Base-by-base conservation (phyloP, 129 eudicot species). In the Kitagawia praeruptora region DNA sequence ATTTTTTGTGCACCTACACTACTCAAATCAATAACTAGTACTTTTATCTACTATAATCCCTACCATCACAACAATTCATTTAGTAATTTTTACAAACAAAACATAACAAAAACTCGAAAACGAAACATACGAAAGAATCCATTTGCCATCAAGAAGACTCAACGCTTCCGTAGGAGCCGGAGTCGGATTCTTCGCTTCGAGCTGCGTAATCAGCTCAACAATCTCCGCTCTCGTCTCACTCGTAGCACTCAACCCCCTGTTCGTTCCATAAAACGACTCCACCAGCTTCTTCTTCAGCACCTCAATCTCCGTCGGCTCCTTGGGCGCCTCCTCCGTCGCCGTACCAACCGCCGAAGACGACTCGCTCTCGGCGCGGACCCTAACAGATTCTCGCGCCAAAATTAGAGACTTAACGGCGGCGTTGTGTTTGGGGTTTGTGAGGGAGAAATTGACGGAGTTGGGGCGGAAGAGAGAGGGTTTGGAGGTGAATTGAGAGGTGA, bases 161-260 rank as follows among this genome's bases (percentile, higher is more conserved):
- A 94, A 79, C 69, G 97, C 97, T 54, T 94, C 89, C 15, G 96
- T 91, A 5, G 97, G 98, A 7, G 90, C 96, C 44, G 96, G 96
- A 72, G 92, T 94, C 0, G 97, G 97, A 47, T 94, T 91, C 75
- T 81, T 90, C 7, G 97, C 89, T 88, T 94, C 97, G 45, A 94
- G 92, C 86, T 89, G 93, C 70, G 93, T 85, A 74, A 94, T 94
- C 46, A 89, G 71, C 85, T 91, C 98, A 40, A 88, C 93, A 75
- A 94, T 83, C 89, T 94, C 98, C 48, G 93, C 98, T 69, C 98
- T 88, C 10, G 98, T 91, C 80, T 94, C 98, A 61, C 93, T 91
- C 5, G 86, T 78, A 7, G 97, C 98, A 48, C 78, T 91, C 85
- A 93, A 78, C 23, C 98, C 98, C 75, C 97, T 87, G 64, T 88